These are phyloP conservation scores for Thuja plicata DNA, from an alignment of 83 land plant species.

Conservation along the genomic window DNA sequence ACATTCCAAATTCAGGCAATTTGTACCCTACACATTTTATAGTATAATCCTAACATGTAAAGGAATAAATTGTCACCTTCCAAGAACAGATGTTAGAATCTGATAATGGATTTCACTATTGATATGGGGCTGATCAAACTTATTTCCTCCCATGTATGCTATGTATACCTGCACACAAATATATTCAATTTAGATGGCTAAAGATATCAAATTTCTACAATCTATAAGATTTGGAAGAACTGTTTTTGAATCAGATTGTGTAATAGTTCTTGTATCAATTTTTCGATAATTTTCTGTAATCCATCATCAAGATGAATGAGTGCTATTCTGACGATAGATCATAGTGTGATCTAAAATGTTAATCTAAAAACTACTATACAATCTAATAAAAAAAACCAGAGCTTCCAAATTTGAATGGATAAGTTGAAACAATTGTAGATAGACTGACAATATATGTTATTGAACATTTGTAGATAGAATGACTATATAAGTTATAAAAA, in stretches of 20 bases:
- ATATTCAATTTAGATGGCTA: neutral
- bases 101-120: constrained; percentile 34
- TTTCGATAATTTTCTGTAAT: too few species aligned
- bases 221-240: too few species aligned
- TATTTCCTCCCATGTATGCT: constrained; percentile 50
- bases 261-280: too few species aligned
- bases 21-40: neutral
- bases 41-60: neutral
- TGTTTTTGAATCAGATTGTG: too few species aligned
- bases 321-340: too few species aligned
- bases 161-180: constrained; percentile 43
- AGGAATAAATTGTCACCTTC: constrained; percentile 26
- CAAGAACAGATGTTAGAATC: constrained; percentile 43
- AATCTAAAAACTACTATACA: too few species aligned
- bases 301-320: too few species aligned
- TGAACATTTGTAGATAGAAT: neutral
- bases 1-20: neutral
- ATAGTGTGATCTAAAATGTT: too few species aligned
- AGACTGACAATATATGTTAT: neutral
- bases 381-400: too few species aligned
- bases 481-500: neutral
- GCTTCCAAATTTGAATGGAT: too few species aligned
- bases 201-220: too few species aligned
- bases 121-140: constrained; percentile 24
- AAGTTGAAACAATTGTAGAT: neutral